These are phyloP conservation scores for Furcasterigmium furcatum DNA, from an alignment of 2,329 filamentous ascomycete genomes.

Conservation along the genomic window DNA sequence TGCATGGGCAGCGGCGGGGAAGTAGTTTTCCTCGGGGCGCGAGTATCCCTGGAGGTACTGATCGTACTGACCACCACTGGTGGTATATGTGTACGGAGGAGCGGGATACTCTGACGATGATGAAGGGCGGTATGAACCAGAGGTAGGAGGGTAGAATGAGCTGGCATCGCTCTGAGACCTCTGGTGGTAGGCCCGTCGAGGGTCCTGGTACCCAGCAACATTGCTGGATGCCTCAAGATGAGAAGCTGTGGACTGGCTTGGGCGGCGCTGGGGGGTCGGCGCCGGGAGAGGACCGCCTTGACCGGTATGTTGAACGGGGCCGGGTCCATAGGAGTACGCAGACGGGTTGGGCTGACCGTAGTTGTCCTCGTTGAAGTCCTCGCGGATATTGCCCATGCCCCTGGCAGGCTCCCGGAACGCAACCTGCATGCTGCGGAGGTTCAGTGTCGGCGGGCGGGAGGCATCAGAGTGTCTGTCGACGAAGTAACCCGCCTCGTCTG, in stretches of 20 bases:
- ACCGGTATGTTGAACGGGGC: slow-evolving; percentile 1
- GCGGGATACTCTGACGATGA: slow-evolving; percentile 10
- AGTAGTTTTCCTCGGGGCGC: slow-evolving; percentile 9
- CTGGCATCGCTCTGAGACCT: slow-evolving; percentile 24
- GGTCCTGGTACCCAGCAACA: slow-evolving; percentile 12
- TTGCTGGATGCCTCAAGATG: slow-evolving; percentile 14
- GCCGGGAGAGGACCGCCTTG: slow-evolving; percentile 15
- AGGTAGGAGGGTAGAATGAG: slow-evolving; percentile 10
- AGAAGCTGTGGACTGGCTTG: slow-evolving; percentile 12
- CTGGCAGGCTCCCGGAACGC: slow-evolving; percentile 18
- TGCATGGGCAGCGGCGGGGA: not conserved
- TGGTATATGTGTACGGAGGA: slow-evolving; percentile 8
- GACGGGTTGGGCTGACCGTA: slow-evolving; percentile 3
- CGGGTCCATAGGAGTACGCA: slow-evolving; percentile 2
- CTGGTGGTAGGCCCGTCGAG: slow-evolving; percentile 19
- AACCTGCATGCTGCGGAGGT: slow-evolving; percentile 8
- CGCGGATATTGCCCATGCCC: slow-evolving; percentile 27
- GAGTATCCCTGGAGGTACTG: slow-evolving; percentile 14
- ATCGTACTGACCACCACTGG: slow-evolving; percentile 11
- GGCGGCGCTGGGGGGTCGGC: slow-evolving; percentile 16
- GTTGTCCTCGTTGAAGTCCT: slow-evolving; percentile 23
- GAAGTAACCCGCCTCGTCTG: slow-evolving; percentile 10
- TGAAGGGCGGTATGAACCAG: slow-evolving; percentile 13
- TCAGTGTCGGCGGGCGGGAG: not conserved
- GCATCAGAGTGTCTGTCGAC: slow-evolving; percentile 11